Conservation (phyloP, 179 eudicot species). For the Pouteria campechiana region DNA sequence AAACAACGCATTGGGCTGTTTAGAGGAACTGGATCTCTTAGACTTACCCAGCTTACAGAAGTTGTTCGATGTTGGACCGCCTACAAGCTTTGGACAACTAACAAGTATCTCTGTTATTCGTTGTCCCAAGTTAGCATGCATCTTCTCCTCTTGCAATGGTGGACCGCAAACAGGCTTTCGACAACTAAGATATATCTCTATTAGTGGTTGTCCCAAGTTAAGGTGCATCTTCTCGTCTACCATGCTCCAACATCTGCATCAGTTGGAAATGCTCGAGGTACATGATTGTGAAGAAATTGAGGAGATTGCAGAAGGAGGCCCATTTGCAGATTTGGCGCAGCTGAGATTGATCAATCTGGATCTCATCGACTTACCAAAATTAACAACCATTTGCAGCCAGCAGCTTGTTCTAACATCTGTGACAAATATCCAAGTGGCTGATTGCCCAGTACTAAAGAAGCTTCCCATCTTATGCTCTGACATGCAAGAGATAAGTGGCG, state of each 20-base stretch:
- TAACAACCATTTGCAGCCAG: constrained; percentile 7
- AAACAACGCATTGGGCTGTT: too few relatives aligned
- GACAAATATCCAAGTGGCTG: constrained; percentile 3
- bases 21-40: too few relatives aligned
- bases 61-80: too few relatives aligned
- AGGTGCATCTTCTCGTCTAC: constrained; percentile 6
- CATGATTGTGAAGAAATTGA: constrained; percentile 6
- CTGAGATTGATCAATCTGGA: constrained; percentile 8
- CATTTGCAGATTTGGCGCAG: constrained; percentile 1
- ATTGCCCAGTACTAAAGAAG: constrained; percentile 5
- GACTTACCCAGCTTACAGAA: too few relatives aligned
- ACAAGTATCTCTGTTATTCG: constrained; percentile 8
- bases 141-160: neutral
- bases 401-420: constrained; percentile 6
- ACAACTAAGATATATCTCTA: constrained; percentile 5
- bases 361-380: constrained; percentile 7
- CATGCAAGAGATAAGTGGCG: neutral
- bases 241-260: constrained; percentile 4
- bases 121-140: constrained; percentile 5
- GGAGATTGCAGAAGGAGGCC: constrained; percentile 8
- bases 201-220: constrained; percentile 4
- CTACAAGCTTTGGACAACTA: constrained; percentile 2
- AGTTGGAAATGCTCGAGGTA: constrained; percentile 10
- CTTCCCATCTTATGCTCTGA: constrained; percentile 10
- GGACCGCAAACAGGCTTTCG: constrained; percentile 1